Conservation (phyloP, 176 grass and related monocot genomes). For the Pontederia paniculata region DNA sequence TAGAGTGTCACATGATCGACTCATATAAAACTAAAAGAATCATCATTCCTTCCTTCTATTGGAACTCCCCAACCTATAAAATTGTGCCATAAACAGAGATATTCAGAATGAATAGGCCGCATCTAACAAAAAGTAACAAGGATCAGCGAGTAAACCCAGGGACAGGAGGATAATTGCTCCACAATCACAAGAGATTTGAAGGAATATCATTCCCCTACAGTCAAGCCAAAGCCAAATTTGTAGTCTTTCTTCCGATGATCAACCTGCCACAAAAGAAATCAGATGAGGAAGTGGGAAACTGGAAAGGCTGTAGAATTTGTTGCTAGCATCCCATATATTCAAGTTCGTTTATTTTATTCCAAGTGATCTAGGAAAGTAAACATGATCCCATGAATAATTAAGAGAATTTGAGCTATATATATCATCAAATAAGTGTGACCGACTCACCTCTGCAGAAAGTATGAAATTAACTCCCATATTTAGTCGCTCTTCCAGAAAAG, state of each 20-base stretch:
- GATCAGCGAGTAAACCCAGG: background rate
- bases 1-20: too few relatives aligned
- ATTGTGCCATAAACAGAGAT: too few relatives aligned
- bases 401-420: background rate
- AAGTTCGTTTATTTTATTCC: too few relatives aligned
- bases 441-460: constrained; percentile 80
- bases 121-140: background rate
- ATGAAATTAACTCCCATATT: constrained; percentile 99
- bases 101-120: too few relatives aligned
- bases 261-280: constrained; percentile 45
- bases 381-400: too few relatives aligned
- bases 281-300: background rate
- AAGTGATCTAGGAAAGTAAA: too few relatives aligned
- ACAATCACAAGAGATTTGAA: constrained; percentile 3
- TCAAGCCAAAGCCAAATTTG: constrained; percentile 98
- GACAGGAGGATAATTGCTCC: background rate
- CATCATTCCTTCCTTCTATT: too few relatives aligned
- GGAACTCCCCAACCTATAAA: too few relatives aligned
- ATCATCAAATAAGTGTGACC: background rate
- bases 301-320: too few relatives aligned
- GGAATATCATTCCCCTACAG: constrained; percentile 65
- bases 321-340: too few relatives aligned
- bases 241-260: constrained; percentile 97
- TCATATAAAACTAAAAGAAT: too few relatives aligned
- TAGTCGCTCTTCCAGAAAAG: constrained; percentile 78